Evolutionary conservation across 108 stramenopile species (phyloP).

Genomic region (Schizochytrium sp.): DNA sequence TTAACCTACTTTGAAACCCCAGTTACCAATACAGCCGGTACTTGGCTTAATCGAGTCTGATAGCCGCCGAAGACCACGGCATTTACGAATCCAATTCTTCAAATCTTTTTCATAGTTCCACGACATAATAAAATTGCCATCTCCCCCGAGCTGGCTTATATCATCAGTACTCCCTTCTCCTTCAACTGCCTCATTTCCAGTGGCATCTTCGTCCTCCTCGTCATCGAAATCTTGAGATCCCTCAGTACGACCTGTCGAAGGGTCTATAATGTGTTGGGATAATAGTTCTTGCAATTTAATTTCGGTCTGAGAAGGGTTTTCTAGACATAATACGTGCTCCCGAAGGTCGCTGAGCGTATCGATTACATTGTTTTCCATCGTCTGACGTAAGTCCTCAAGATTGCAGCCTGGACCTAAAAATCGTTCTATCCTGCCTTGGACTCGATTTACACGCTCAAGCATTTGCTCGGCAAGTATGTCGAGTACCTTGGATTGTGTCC

Average conservation of each 20-base stretch:
- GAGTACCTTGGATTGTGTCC: background rate
- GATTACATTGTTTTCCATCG: background rate
- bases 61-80: background rate
- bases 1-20: constrained; percentile 44
- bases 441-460: background rate
- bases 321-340: background rate
- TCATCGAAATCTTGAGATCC: background rate
- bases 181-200: background rate
- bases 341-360: background rate
- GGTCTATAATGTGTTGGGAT: background rate
- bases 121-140: too few relatives aligned
- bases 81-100: constrained; percentile 44
- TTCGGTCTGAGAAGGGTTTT: background rate
- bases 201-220: background rate
- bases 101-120: constrained; percentile 2
- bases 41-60: background rate
- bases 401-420: background rate
- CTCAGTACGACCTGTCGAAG: background rate
- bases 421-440: background rate
- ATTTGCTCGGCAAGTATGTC: background rate
- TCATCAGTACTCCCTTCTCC: background rate
- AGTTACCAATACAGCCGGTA: constrained; percentile 46
- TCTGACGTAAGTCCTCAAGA: background rate
- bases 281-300: background rate
- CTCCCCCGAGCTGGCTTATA: too few relatives aligned